A percentile compares a stretch with the other conserved stretches of the same genome.
Conservation (phyloP, 2,329 filamentous ascomycete genomes). For the Teratosphaeria gauchensis region DNA sequence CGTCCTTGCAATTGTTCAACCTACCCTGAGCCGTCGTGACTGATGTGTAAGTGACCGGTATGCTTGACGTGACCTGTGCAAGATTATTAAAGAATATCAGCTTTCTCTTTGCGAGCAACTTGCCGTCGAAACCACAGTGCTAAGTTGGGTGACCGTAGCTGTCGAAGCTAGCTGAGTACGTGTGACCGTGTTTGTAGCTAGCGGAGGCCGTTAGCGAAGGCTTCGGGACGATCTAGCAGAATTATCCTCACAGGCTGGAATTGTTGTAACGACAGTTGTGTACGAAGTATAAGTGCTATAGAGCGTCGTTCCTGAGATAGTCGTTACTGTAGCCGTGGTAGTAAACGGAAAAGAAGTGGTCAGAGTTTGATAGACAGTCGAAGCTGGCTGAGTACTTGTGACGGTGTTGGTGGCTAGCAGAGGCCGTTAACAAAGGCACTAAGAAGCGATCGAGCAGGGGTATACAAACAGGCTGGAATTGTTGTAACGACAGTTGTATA, state of each 20-base stretch:
- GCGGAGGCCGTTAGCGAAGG: not conserved
- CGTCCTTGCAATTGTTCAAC: not conserved
- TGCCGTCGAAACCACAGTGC: not conserved
- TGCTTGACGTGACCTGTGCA: not conserved
- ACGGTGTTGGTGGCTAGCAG: too few species aligned
- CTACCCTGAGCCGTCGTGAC: not conserved
- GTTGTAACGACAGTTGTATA: too few species aligned
- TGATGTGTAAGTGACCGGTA: not conserved
- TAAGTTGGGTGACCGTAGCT: not conserved
- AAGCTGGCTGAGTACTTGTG: too few species aligned
- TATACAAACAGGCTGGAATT: too few species aligned
- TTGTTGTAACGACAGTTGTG: not conserved
- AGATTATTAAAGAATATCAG: not conserved
- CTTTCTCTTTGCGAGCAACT: not conserved
- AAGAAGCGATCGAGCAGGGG: too few species aligned
- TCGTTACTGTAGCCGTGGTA: too few species aligned
- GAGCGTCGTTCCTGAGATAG: too few species aligned
- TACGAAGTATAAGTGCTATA: too few species aligned
- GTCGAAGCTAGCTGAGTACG: too few species aligned
- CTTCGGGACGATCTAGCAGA: not conserved
- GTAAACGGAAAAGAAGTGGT: too few species aligned
- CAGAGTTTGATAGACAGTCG: too few species aligned
- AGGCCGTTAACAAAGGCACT: too few species aligned
- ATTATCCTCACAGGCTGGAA: not conserved
- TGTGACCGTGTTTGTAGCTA: not conserved